Evolutionary conservation across 768 basidiomycete genomes (phyloP), one percentile per base, ranked within the genome.

Genomic region (Boletus rufocinnamomeus): DNA sequence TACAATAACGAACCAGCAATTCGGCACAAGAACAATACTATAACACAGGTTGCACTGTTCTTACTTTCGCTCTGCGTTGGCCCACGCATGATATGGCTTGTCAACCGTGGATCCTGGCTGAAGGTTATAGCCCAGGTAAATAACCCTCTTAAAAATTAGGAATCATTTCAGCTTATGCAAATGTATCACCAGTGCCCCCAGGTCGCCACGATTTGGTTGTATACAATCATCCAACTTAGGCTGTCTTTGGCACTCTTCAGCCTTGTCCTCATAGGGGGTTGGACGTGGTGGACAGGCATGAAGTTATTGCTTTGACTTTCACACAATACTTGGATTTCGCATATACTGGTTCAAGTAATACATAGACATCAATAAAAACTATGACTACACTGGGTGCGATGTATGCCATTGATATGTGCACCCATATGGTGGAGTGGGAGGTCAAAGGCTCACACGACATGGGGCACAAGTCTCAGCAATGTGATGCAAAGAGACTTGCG

Each of bases 151-250:
- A 17, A 19, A 17, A 37, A 41, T 34, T n/a, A 10, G 16, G n/a
- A 43, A 16, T 9, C 4, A 17, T 52, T 48, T 38, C 35, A 38
- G 44, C 27, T 61, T 28, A 61, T 49, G 45, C 48, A 21, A 34
- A 43, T 37, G 56, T 35, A 25, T 60, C 17, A 53, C 37, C 37
- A 93, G 92, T 82, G 82, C 57, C 91, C 92, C 14, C 89, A 92
- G 13, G 74, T 93, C 54, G 85, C 85, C 3, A 91, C 91, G 0
- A 67, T 88, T 7, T 93, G 92, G 91, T 76, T 92, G 10, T 93
- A 89, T 64, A 79, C 83, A 4, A 76, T 92, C 50, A 75, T 91
- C 14, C 87, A 91, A 62, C 78, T 92, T 28, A 82, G 87, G 56
- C 73, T 94, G 27, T 77, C 77, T 3, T 82, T 84, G 21, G 85